Evolutionary conservation across 2,329 filamentous ascomycete genomes (phyloP).

Genomic region (Rachicladosporium sp.): DNA sequence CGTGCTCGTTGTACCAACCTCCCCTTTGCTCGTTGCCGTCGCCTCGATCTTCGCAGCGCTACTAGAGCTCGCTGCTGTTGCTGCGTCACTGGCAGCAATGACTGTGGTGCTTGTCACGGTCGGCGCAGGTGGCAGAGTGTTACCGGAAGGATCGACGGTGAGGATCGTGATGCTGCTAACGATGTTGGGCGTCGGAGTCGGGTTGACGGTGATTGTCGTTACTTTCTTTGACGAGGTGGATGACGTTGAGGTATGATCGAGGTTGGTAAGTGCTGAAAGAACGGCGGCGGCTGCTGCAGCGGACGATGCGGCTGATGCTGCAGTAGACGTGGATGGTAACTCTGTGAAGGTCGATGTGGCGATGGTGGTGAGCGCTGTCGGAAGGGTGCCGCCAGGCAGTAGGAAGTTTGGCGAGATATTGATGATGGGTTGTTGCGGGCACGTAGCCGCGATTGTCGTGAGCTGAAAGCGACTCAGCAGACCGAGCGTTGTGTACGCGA

Average conservation of each 20-base stretch:
- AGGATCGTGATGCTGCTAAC: constrained; percentile 3
- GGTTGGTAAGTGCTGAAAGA: background rate
- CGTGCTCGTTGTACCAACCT: no score
- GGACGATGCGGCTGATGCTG: background rate
- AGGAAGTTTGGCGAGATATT: constrained; percentile 23
- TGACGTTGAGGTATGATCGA: background rate
- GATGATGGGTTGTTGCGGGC: constrained; percentile 15
- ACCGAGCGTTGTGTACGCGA: constrained; percentile 26
- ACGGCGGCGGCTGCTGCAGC: background rate
- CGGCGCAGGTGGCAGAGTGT: constrained; percentile 4
- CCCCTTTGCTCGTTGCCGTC: no score
- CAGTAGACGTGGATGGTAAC: background rate
- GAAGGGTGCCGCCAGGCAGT: background rate
- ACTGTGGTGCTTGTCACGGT: constrained; percentile 7
- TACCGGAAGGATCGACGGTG: constrained; percentile 4
- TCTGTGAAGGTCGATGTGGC: background rate
- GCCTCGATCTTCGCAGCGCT: no score
- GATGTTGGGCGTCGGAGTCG: constrained; percentile 1
- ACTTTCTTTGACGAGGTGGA: constrained; percentile 12
- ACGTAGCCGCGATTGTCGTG: constrained; percentile 3
- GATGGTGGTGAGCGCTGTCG: background rate
- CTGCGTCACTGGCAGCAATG: constrained; percentile 6
- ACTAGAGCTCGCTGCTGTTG: background rate
- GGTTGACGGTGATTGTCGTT: constrained; percentile 9
- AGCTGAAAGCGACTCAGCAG: constrained; percentile 24